phyloP scores from a whole-genome alignment of 2,329 filamentous ascomycete genomes.

The Epichloe brachyelytri region DNA sequence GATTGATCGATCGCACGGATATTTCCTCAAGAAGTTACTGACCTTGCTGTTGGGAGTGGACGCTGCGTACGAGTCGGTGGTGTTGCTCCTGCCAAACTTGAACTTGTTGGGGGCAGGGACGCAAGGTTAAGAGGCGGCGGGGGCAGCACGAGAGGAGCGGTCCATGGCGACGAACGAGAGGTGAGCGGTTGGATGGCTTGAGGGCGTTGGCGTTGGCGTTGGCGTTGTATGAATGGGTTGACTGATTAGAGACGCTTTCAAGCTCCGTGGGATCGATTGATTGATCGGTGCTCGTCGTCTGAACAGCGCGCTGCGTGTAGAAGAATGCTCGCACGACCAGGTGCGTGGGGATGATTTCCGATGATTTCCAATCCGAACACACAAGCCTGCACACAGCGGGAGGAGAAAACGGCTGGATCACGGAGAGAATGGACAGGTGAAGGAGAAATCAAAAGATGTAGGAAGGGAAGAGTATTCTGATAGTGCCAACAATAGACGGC shows the following conservation, averaged over 20 bases:
- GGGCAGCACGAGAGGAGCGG: slow-evolving; percentile 4
- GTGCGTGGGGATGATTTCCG: neutral
- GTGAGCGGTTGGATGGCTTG: neutral
- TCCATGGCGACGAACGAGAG: slow-evolving; percentile 1
- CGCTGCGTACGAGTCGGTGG: slow-evolving; percentile 12
- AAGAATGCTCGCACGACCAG: neutral
- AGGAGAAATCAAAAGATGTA: neutral
- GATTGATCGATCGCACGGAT: too few relatives aligned
- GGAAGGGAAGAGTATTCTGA: neutral
- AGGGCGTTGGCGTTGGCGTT: neutral
- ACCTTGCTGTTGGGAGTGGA: slow-evolving; percentile 13
- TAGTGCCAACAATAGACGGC: neutral
- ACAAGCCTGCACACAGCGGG: too few relatives aligned
- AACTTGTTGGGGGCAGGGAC: slow-evolving; percentile 8
- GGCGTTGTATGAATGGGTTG: neutral
- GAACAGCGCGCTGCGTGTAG: neutral
- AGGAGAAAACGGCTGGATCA: too few relatives aligned
- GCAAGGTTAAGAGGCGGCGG: slow-evolving; percentile 8
- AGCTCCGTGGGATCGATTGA: too few relatives aligned
- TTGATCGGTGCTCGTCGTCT: neutral
- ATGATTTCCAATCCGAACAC: too few relatives aligned
- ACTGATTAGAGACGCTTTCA: too few relatives aligned
- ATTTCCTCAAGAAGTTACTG: neutral
- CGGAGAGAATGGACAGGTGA: neutral
- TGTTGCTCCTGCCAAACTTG: slow-evolving; percentile 9